Evolutionary conservation across 768 basidiomycete genomes (phyloP).

Genomic region (Trametes maxima): DNA sequence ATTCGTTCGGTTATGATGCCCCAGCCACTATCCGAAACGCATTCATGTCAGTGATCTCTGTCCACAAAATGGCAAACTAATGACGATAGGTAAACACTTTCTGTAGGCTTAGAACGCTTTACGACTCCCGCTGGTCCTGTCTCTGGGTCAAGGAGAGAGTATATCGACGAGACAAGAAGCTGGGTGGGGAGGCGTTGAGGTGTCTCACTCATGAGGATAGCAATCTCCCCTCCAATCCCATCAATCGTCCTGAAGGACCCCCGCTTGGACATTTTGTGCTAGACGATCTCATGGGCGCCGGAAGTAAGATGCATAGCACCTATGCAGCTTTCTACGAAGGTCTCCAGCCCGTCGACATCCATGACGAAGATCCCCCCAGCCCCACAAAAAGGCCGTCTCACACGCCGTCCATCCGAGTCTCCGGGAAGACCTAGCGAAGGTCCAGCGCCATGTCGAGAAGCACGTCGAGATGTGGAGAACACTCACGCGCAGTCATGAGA

Average conservation of each 20-base stretch:
- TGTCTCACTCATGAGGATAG: too few species aligned
- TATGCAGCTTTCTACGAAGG: too few species aligned
- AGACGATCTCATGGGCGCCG: too few species aligned
- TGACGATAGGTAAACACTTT: background rate
- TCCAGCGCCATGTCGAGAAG: slow-evolving; percentile 32
- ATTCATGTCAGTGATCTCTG: slow-evolving; percentile 57
- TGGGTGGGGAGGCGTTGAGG: too few species aligned
- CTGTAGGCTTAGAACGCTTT: slow-evolving; percentile 61
- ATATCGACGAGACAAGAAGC: too few species aligned
- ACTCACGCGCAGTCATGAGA: background rate
- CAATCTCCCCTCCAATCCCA: too few species aligned
- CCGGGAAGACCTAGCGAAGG: slow-evolving; percentile 40
- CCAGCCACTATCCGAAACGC: slow-evolving; percentile 53
- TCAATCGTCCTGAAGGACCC: too few species aligned
- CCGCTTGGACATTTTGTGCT: too few species aligned
- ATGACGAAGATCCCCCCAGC: slow-evolving; percentile 35
- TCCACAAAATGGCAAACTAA: background rate
- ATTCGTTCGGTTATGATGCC: slow-evolving; percentile 53
- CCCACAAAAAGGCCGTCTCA: slow-evolving; percentile 37
- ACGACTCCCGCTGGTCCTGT: slow-evolving; percentile 71
- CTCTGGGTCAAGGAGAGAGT: too few species aligned
- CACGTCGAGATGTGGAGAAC: slow-evolving; percentile 10
- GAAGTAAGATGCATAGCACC: too few species aligned
- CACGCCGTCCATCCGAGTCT: slow-evolving; percentile 9
- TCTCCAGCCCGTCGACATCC: background rate